Conservation (phyloP, 2,329 filamentous ascomycete genomes). For the Calonectria leucothoes region DNA sequence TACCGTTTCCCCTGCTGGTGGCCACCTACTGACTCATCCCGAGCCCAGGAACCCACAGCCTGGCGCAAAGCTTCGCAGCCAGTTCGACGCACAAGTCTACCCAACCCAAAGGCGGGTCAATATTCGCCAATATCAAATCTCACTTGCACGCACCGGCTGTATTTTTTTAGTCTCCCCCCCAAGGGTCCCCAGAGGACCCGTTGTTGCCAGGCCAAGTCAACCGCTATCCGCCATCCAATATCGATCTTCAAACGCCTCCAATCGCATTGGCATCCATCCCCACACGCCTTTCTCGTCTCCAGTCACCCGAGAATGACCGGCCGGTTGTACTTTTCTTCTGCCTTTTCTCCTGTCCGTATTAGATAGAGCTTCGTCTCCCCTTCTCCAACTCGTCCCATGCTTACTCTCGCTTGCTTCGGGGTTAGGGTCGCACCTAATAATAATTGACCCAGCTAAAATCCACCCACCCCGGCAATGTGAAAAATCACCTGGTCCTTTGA, state of each 20-base stretch:
- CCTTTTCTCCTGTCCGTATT: background rate
- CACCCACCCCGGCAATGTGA: background rate
- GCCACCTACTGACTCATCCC: background rate
- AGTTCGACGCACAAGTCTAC: background rate
- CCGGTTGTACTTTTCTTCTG: background rate
- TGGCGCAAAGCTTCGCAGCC: constrained; percentile 6
- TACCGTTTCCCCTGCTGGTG: background rate
- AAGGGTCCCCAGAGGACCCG: constrained; percentile 26
- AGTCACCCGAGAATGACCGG: background rate
- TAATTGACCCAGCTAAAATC: constrained; percentile 2
- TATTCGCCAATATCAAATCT: constrained; percentile 33
- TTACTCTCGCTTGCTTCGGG: constrained; percentile 13
- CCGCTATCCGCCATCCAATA: constrained; percentile 31
- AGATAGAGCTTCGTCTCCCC: background rate
- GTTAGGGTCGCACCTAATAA: constrained; percentile 15
- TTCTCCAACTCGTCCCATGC: background rate
- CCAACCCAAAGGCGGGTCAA: constrained; percentile 24
- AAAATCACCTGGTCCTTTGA: constrained; percentile 26
- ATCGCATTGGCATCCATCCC: constrained; percentile 28
- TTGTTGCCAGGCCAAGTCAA: constrained; percentile 27
- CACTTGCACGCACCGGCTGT: constrained; percentile 28
- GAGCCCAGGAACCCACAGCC: constrained; percentile 1
- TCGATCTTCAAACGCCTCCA: constrained; percentile 38
- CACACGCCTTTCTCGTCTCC: constrained; percentile 28
- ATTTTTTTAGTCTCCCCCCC: constrained; percentile 22